Evolutionary conservation across 2,329 filamentous ascomycete species (phyloP), one percentile per base, ranked within the genome.

Genomic region (Diaporthe sp.): DNA sequence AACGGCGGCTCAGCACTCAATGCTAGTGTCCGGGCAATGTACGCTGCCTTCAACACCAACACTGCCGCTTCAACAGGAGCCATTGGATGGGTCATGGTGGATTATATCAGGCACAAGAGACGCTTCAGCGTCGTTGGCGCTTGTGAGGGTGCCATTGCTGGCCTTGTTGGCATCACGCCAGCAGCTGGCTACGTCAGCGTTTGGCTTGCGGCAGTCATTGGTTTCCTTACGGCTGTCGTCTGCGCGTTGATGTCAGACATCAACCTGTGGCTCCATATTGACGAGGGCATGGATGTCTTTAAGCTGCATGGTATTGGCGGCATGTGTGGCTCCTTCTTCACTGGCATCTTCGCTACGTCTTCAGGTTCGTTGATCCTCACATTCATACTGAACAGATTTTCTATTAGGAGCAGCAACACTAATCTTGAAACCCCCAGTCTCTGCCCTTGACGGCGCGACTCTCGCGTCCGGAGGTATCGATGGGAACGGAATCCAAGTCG

Each of bases 241-340:
- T 90, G 87, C 77, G 87, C 87, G 75, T 87, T 86, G 74, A 81
- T 85, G 15, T 86, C 86, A 72, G 84, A 86, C 73, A 80, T 87
- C 78, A 90, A 91, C 78, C 84, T 90, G 70, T 83, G 89, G 76
- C 82, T 91, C 7, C 84, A 84, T 12, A 85, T 91, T 15, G 90
- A 92, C 75, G 90, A 91, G 61, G 89, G 89, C 3, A 85, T 92
- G 71, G 90, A 91, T 75, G 90, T 92, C 68, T 92, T 91, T 76
- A 89, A 89, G 42, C 87, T 92, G 39, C 90, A 92, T 79, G 90
- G 90, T 25, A 83, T 92, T 2, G 90, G 90, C n/a, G 90, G 90
- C 15, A 86, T 88, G 77, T 85, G 91, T 0, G 90, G 90, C 22
- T 87, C 89, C 47, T 84, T 92, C 65, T 79, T 91, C 25, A 91